phyloP scores from a whole-genome alignment of 202 grass and related monocot genomes.

The Hordeum pubiflorum region DNA sequence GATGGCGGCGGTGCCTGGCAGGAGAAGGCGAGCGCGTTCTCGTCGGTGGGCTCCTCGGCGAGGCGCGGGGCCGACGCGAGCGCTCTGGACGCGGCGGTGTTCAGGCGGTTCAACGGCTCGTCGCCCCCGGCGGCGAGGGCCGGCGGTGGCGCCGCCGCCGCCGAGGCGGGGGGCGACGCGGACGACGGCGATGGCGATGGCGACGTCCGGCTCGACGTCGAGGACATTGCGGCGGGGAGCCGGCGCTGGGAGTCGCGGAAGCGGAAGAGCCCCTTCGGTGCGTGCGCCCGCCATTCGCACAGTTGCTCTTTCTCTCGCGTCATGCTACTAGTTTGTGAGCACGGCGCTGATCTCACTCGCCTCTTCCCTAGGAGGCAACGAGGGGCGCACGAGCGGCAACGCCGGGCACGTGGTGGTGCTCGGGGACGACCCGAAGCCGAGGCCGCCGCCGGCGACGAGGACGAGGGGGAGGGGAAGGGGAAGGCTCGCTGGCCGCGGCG shows the following conservation, averaged over 20 bases:
- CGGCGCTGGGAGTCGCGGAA: conserved; percentile 27
- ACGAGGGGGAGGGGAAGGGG: conserved; percentile 13
- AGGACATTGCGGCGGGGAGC: conserved; percentile 1
- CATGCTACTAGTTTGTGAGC: neutral
- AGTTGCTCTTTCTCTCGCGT: neutral
- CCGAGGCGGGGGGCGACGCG: conserved; percentile 14
- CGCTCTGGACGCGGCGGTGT: conserved; percentile 45
- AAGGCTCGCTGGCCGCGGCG: neutral
- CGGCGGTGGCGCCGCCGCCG: neutral
- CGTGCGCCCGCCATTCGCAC: conserved; percentile 23
- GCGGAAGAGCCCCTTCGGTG: conserved; percentile 51
- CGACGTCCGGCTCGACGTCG: conserved; percentile 23
- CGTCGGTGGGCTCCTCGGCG: conserved; percentile 39
- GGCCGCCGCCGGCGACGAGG: neutral
- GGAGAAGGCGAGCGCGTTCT: conserved; percentile 66
- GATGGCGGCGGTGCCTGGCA: conserved; percentile 11
- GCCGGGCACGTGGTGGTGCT: conserved; percentile 55
- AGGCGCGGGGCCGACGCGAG: conserved; percentile 1
- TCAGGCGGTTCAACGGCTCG: conserved; percentile 61
- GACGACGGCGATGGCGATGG: neutral
- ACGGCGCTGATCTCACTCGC: neutral
- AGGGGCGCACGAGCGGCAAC: neutral
- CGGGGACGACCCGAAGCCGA: conserved; percentile 66
- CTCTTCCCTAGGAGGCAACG: neutral
- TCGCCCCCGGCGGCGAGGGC: neutral